phyloP scores from a whole-genome alignment of 768 basidiomycete species.

The Trichaptum fuscoviolaceum region DNA sequence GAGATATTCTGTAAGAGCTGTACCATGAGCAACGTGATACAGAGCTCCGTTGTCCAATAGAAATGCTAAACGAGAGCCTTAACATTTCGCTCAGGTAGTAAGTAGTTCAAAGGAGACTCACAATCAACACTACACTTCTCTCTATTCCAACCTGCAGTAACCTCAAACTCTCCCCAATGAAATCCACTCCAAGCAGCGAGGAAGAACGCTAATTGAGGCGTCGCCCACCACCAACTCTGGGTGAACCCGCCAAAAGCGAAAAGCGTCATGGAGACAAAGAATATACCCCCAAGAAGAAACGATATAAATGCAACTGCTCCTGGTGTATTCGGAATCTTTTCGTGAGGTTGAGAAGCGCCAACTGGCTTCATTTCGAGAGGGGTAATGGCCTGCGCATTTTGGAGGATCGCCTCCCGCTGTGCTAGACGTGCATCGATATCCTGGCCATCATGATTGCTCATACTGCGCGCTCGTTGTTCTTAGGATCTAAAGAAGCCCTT shows the following conservation, averaged over 20 bases:
- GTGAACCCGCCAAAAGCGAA: slow-evolving; percentile 43
- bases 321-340: slow-evolving; percentile 85
- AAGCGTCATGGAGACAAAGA: slow-evolving; percentile 50
- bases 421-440: slow-evolving; percentile 38
- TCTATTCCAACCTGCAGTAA: slow-evolving; percentile 93
- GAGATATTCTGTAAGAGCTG: slow-evolving; percentile 78
- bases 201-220: slow-evolving; percentile 79
- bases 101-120: slow-evolving; percentile 36
- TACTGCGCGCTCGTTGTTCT: background rate
- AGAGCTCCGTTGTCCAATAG: slow-evolving; percentile 82
- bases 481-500: background rate
- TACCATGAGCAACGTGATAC: slow-evolving; percentile 81
- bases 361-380: slow-evolving; percentile 54
- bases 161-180: slow-evolving; percentile 92
- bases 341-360: slow-evolving; percentile 33
- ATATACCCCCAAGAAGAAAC: slow-evolving; percentile 76
- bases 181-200: slow-evolving; percentile 79
- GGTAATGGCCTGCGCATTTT: slow-evolving; percentile 16
- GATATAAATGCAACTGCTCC: slow-evolving; percentile 72
- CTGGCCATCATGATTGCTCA: background rate
- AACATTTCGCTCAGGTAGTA: slow-evolving; percentile 9
- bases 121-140: slow-evolving; percentile 92
- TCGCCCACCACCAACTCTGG: slow-evolving; percentile 50
- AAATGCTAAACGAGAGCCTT: slow-evolving; percentile 57
- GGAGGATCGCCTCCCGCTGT: slow-evolving; percentile 30